Base-by-base conservation (phyloP, 164 flowering plant genomes). In the Sedum album region DNA sequence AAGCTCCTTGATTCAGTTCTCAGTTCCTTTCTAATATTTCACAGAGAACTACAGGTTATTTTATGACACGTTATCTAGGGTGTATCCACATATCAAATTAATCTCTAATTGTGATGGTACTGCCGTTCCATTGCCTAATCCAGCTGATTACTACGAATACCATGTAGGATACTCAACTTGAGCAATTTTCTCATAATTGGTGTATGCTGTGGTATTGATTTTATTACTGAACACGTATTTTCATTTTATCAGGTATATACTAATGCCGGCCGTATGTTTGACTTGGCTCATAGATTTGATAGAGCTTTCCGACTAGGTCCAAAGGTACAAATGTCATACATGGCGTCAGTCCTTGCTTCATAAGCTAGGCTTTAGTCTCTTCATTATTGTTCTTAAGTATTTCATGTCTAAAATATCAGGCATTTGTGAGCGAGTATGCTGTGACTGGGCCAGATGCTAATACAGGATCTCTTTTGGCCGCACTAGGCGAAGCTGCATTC, bases 381-480 rank as follows among this genome's bases (percentile, higher is more conserved):
- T 21, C 2, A 23, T 53, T 53, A 23, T 13, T 1, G 13, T 25
- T 8, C n/a, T 23, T 21, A 7, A 8, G 7, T 36, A 31, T 20
- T 8, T 33, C 20, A 33, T 31, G 41, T 33, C 11, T 33, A n/a
- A 2, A 5, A 42, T 71, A 69, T 20, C 77, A 91, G 99, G 95
- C 89, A 67, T 94, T 94, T 81, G 96, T 94, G 67, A 94, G 99
- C 68, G 99, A 94, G 75, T 94, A 94, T 85, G 99, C 99, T 73
- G 99, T 94, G 74, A 80, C 81, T 69, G 90, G 89, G 46, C 77
- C 79, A 2, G 96, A 91, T 79, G 97, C 97, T 67, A 93, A 90
- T 2, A 73, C 42, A 39, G 99, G 99, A 77, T 88, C 83, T 73
- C 81, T 94, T 49, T 73, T 87, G 44, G 99, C 96, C 4, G 93